Conservation (phyloP, 2,329 filamentous ascomycete genomes). For the Penicillium sp. region DNA sequence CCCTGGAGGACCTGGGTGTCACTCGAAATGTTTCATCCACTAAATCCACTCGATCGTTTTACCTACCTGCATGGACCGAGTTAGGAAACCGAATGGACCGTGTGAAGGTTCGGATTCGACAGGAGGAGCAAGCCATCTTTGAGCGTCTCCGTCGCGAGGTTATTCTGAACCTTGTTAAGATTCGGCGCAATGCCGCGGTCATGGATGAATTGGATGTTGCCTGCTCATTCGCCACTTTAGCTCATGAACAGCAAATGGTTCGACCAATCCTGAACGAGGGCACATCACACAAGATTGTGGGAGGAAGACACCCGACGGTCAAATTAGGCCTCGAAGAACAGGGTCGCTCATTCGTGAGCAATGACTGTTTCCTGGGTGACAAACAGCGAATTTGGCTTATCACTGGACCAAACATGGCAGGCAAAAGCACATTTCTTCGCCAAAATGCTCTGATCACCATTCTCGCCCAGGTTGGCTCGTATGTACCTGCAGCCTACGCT, state of each 20-base stretch:
- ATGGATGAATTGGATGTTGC: constrained; percentile 91
- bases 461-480: constrained; percentile 86
- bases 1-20: constrained; percentile 43
- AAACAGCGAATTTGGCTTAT: constrained; percentile 67
- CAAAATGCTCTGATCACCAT: constrained; percentile 95
- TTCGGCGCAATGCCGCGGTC: constrained; percentile 85
- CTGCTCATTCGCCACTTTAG: constrained; percentile 78
- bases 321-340: constrained; percentile 76
- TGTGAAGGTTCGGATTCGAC: constrained; percentile 70
- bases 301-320: constrained; percentile 88
- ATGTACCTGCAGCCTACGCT: constrained; percentile 83
- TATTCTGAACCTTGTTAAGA: constrained; percentile 74
- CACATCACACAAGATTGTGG: constrained; percentile 70
- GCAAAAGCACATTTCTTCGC: constrained; percentile 91
- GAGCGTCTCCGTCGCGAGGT: constrained; percentile 69
- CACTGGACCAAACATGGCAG: constrained; percentile 94
- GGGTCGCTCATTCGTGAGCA: constrained; percentile 77
- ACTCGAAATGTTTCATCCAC: constrained; percentile 69
- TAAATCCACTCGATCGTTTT: constrained; percentile 80
- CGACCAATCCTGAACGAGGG: constrained; percentile 68
- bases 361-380: constrained; percentile 81
- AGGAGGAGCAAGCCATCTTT: constrained; percentile 81
- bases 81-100: constrained; percentile 79
- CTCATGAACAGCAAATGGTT: constrained; percentile 68
- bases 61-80: constrained; percentile 76